These are phyloP conservation scores for Apiospora marii DNA, from an alignment of 2,329 filamentous ascomycete genomes.

Conservation along the genomic window DNA sequence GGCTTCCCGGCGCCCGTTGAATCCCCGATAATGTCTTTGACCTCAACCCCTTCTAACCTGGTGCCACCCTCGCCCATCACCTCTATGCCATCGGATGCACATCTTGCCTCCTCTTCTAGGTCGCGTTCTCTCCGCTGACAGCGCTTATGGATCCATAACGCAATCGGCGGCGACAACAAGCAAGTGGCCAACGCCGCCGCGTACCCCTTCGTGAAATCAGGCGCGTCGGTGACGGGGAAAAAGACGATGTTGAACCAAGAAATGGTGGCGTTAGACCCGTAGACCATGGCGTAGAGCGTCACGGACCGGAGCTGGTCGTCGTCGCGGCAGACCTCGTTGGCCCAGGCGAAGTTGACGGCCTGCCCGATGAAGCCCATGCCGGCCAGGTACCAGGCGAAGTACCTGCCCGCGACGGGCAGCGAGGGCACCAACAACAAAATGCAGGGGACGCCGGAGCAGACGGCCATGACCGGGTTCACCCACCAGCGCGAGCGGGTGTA, in stretches of 20 bases:
- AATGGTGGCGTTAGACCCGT: slow-evolving; percentile 24
- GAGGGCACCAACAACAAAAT: slow-evolving; percentile 28
- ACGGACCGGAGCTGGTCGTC: slow-evolving; percentile 25
- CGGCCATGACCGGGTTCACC: slow-evolving; percentile 15
- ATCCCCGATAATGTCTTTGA: neutral
- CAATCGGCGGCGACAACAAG: slow-evolving; percentile 22
- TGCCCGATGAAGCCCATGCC: slow-evolving; percentile 23
- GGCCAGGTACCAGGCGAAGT: slow-evolving; percentile 27
- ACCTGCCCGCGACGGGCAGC: slow-evolving; percentile 24
- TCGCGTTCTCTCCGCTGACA: neutral
- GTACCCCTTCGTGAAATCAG: slow-evolving; percentile 24
- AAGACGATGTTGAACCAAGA: slow-evolving; percentile 25
- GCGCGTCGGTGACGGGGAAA: slow-evolving; percentile 23
- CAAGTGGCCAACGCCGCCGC: slow-evolving; percentile 20
- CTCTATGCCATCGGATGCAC: neutral
- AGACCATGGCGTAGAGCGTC: slow-evolving; percentile 25
- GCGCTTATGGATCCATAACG: neutral
- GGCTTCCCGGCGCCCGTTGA: fast-evolving
- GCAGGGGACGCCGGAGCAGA: slow-evolving; percentile 22
- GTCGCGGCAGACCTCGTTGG: neutral
- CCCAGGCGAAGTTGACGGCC: neutral
- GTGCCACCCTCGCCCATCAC: neutral
- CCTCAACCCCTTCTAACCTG: neutral
- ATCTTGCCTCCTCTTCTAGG: neutral
- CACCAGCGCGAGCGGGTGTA: slow-evolving; percentile 19